Conservation (phyloP, 306 rosid genomes). For the Sindora glabra region DNA sequence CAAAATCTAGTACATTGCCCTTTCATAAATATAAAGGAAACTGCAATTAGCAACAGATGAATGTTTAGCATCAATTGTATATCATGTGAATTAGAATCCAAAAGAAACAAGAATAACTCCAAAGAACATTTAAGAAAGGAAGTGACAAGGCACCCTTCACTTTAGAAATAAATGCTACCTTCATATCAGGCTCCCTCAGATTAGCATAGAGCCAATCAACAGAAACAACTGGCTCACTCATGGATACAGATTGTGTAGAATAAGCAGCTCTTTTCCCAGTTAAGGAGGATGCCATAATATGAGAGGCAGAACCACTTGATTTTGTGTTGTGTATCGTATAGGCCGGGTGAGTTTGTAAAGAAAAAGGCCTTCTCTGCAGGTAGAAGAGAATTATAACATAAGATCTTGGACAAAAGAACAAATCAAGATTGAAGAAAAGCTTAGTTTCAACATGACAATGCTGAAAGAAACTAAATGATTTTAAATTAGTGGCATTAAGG, state of each 20-base stretch:
- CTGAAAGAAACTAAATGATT: not conserved
- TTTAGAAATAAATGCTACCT: too few species aligned
- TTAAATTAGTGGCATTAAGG: too few species aligned
- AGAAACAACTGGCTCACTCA: constrained; percentile 82
- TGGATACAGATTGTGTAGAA: constrained; percentile 46
- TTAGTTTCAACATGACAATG: not conserved
- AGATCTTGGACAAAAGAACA: not conserved
- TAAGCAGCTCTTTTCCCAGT: constrained; percentile 41
- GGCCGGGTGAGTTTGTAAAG: constrained; percentile 24
- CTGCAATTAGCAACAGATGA: too few species aligned
- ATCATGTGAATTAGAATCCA: too few species aligned
- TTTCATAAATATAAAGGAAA: too few species aligned
- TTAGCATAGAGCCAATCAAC: constrained; percentile 84
- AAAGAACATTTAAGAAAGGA: too few species aligned
- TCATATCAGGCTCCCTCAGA: constrained; percentile 70
- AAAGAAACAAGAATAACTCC: too few species aligned
- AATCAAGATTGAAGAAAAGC: not conserved
- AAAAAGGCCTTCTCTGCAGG: constrained; percentile 46
- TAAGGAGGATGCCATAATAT: constrained; percentile 59
- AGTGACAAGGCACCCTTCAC: too few species aligned
- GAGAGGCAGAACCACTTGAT: constrained; percentile 27
- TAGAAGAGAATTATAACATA: constrained; percentile 2
- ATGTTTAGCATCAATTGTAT: too few species aligned
- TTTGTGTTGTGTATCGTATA: constrained; percentile 22
- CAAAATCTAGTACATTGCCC: too few species aligned